Base-by-base conservation (phyloP, 306 rosid genomes). In the Ormosia semicastrata region DNA sequence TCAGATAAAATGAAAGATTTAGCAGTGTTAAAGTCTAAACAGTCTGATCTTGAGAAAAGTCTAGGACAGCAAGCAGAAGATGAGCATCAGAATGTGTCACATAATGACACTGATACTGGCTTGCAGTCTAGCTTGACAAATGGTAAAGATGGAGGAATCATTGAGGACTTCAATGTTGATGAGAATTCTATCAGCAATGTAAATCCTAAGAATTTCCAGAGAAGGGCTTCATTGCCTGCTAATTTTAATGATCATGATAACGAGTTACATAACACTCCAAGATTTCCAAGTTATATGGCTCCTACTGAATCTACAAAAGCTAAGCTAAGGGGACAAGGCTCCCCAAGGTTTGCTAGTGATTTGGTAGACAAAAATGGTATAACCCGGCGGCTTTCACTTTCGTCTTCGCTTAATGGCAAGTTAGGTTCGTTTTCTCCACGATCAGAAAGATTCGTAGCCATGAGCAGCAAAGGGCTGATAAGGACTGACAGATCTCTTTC, bases 241-340 rank as follows among this genome's bases (percentile, higher is more conserved):
- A 86, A 83, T 52, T 83, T 86, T 41, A 87, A 85, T 52, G 82
- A 78, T 85, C 85, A 75, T 40, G 90, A 88, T 34, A 85, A 18
- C 65, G 86, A 77, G 56, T 47, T 72, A 36, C 90, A 85, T 53
- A 83, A 14, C 82, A 81, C 84, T 49, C 83, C 87, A 68, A 81
- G 81, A 34, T 36, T 90, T 32, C 92, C 94, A 3, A 88, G 90
- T 86, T 90, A 90, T 79, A 90, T 90, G 94, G 85, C 79, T 39
- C 85, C 94, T 18, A 90, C 94, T 72, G 88, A 88, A 83, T 90
- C 94, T 30, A 90, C 86, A 18, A 90, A 90, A 70, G 94, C 89
- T 72, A 90, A 75, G 83, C 92, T 90, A 36, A 85, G 87, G 78
- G 90, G 52, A 62, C 89, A 80, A 77, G 87, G 88, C 59, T 87